Evolutionary conservation across 2,329 filamentous ascomycete species (phyloP), one percentile per base, ranked within the genome.

Genomic region (Drechslerella dactyloides): DNA sequence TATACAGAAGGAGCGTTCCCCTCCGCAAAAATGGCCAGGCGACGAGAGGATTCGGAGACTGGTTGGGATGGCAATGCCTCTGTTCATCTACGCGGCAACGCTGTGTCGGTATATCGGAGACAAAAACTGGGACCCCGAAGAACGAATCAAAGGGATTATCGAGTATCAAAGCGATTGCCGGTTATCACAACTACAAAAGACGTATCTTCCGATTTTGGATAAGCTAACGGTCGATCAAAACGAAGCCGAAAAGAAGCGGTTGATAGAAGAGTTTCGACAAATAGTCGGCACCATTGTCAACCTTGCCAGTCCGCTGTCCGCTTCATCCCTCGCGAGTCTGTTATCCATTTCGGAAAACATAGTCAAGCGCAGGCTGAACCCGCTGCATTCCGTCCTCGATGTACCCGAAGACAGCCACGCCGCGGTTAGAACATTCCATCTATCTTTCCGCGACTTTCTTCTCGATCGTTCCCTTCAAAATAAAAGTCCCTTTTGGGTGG

Each of bases 261-360:
- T 58, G 0, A 17, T 53, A 8, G 2, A 40, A 19, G 53, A 66
- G 30, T 58, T 66, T 46, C 40, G 21, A 58, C 10, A 52, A 11
- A 33, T 66, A 21, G 62, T 66, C 42, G 62, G 62, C n/a, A 42
- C 62, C 27, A 66, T 66, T 23, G 19, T 66, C 15, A 57, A 52
- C 23, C 48, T 66, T 52, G 53, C 33, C 21, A 59, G 35, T 30
- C 62, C 62, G 21, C 30, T 66, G 3, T 66, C 62, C 1, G 17
- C 42, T 6, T 30, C 53, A 10, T 58, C 44, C 1, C 44, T 66
- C 5, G 62, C 62, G 7, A 21, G 44, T 4, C 53, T 66, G 2
- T 46, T 66, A 57, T 52, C 42, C 11, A 6, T 66, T 37, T 15
- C 24, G 1, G 53, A 66, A 33, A 44, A 1, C 10, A 53, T 15